Conservation (phyloP, 2,329 filamentous ascomycete species). For the Fusarium pseudoanthophilum region DNA sequence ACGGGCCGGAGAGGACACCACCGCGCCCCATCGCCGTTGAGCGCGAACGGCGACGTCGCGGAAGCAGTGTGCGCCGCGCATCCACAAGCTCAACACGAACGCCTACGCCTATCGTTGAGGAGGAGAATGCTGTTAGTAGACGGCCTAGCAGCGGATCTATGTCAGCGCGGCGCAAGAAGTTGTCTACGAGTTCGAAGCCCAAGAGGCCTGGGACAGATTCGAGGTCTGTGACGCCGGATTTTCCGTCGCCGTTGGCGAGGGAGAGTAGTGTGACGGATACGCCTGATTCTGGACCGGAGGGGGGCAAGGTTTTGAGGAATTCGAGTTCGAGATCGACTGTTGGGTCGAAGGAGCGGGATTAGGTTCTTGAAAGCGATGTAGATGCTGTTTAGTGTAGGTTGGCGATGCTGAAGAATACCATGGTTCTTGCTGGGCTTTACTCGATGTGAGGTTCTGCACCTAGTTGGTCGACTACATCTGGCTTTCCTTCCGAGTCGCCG, state of each 20-base stretch:
- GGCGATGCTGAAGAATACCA: background rate
- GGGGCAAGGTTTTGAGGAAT: slow-evolving; percentile 39
- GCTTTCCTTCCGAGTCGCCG: background rate
- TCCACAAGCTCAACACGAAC: slow-evolving; percentile 64
- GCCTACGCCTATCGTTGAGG: slow-evolving; percentile 61
- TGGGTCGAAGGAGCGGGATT: slow-evolving; percentile 29
- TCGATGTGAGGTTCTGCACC: background rate
- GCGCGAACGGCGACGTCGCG: slow-evolving; percentile 61
- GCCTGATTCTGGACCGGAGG: slow-evolving; percentile 36
- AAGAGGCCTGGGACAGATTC: slow-evolving; percentile 60
- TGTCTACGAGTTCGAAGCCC: slow-evolving; percentile 54
- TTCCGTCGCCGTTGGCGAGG: slow-evolving; percentile 62
- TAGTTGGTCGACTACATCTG: background rate
- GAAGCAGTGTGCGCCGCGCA: slow-evolving; percentile 62
- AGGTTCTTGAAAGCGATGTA: background rate
- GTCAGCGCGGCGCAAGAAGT: slow-evolving; percentile 64
- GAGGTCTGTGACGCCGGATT: slow-evolving; percentile 65
- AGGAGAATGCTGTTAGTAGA: slow-evolving; percentile 54
- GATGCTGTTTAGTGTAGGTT: background rate
- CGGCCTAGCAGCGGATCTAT: slow-evolving; percentile 61
- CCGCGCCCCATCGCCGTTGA: slow-evolving; percentile 57
- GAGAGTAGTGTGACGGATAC: slow-evolving; percentile 54
- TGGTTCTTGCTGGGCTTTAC: background rate
- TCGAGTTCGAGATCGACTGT: slow-evolving; percentile 38
- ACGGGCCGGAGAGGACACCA: slow-evolving; percentile 54